A percentile compares a stretch with the other conserved stretches of the same genome.
These are phyloP conservation scores for Penicillium hordei DNA, from an alignment of 2,329 filamentous ascomycete species.

Conservation along the genomic window DNA sequence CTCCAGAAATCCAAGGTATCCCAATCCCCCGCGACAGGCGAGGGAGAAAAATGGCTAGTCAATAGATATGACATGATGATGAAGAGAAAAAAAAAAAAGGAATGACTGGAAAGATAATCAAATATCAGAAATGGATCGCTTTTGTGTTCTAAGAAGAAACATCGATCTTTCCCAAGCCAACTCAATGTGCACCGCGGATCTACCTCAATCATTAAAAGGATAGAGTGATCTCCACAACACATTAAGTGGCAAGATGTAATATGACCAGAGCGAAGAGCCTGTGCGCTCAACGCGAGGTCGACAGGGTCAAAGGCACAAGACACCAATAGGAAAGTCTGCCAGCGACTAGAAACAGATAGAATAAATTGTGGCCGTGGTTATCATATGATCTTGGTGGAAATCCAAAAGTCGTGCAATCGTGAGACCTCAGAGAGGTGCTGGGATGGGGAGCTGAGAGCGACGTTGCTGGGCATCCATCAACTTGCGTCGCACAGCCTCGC, in stretches of 20 bases:
- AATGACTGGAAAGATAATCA: not conserved
- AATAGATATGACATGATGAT: conserved; percentile 10
- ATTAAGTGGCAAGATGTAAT: not conserved
- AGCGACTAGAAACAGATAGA: conserved; percentile 21
- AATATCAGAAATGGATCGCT: conserved; percentile 17
- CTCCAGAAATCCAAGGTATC: conserved; percentile 23
- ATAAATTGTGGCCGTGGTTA: conserved; percentile 25
- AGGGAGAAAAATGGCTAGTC: conserved; percentile 13
- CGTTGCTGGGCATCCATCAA: conserved; percentile 44
- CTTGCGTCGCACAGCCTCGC: conserved; percentile 46
- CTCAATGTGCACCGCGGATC: not conserved
- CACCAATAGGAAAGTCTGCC: conserved; percentile 19
- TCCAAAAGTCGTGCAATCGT: conserved; percentile 24
- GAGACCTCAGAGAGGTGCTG: conserved; percentile 9
- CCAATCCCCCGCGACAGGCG: conserved; percentile 10
- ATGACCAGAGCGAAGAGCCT: conserved; percentile 2
- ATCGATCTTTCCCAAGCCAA: conserved; percentile 17
- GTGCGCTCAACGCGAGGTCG: not conserved
- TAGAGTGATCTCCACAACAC: not conserved
- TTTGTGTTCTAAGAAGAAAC: conserved; percentile 16
- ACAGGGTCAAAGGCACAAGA: not conserved
- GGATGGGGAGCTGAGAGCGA: conserved; percentile 40
- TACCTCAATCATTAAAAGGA: conserved; percentile 1
- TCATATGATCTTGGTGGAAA: conserved; percentile 23
- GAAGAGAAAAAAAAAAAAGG: not conserved